phyloP scores from a whole-genome alignment of 1,284 basidiomycete species.

The Leccinum cinnamomeum region DNA sequence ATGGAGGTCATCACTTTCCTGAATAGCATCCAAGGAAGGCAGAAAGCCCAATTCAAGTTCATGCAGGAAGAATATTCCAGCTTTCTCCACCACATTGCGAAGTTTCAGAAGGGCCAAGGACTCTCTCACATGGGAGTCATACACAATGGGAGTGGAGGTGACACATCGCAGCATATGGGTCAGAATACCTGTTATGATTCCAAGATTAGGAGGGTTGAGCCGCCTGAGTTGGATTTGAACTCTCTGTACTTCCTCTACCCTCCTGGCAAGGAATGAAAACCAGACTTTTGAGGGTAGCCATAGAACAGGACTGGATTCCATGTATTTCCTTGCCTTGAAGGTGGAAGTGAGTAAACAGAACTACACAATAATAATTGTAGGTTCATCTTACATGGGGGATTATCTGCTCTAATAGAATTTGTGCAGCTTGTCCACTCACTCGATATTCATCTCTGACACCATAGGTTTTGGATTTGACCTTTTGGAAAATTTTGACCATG shows the following conservation, averaged over 20 bases:
- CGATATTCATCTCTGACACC: conserved; percentile 11
- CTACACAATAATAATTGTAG: too few relatives aligned
- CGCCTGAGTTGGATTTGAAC: conserved; percentile 1
- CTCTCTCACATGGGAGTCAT: conserved; percentile 13
- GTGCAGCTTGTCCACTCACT: conserved; percentile 6
- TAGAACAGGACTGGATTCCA: too few relatives aligned
- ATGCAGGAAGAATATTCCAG: conserved; percentile 13
- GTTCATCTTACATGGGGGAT: too few relatives aligned
- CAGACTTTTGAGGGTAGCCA: too few relatives aligned
- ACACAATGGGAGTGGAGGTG: neutral
- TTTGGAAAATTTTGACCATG: neutral
- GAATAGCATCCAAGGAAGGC: too few relatives aligned
- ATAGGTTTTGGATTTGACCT: conserved; percentile 4
- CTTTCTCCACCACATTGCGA: neutral
- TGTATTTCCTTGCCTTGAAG: neutral
- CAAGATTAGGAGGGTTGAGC: conserved; percentile 9
- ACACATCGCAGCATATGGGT: conserved; percentile 13
- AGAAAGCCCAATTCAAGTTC: too few relatives aligned
- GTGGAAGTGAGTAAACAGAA: too few relatives aligned
- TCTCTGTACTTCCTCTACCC: too few relatives aligned
- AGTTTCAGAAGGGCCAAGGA: conserved; percentile 11
- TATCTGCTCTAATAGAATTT: neutral
- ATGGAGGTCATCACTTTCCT: too few relatives aligned
- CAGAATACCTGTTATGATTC: conserved; percentile 9
- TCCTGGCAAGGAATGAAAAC: too few relatives aligned